A percentile compares a stretch with the other conserved stretches of the same genome.
These are phyloP conservation scores for Sugiyamaella xylanicola DNA, from an alignment of 1,139 yeast genomes.

Conservation along the genomic window DNA sequence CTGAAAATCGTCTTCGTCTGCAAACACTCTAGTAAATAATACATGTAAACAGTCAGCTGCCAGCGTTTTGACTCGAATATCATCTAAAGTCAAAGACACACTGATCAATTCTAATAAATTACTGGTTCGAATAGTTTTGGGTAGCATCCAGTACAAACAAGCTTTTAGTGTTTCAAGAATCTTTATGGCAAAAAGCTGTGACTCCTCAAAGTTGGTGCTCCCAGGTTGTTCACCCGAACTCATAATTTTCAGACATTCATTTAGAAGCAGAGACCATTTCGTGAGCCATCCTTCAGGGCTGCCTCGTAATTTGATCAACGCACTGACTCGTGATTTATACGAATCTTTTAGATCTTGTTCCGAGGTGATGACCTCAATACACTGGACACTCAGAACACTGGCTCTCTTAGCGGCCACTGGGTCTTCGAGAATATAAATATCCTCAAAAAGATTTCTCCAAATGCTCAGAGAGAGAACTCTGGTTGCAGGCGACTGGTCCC, in stretches of 20 bases:
- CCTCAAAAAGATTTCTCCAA: constrained; percentile 86
- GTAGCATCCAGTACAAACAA: constrained; percentile 88
- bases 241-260: constrained; percentile 44
- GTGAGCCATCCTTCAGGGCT: constrained; percentile 84
- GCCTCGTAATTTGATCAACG: constrained; percentile 44
- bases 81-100: constrained; percentile 59
- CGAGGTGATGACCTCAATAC: constrained; percentile 82
- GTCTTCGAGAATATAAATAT: constrained; percentile 88
- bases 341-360: constrained; percentile 58
- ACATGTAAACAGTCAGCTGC: constrained; percentile 92
- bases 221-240: constrained; percentile 34
- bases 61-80: constrained; percentile 69
- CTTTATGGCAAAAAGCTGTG: constrained; percentile 57
- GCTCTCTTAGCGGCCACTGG: constrained; percentile 83
- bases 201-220: constrained; percentile 32
- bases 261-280: constrained; percentile 68
- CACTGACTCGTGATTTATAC: constrained; percentile 67
- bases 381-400: constrained; percentile 73
- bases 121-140: constrained; percentile 67
- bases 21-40: constrained; percentile 78
- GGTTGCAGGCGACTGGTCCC: constrained; percentile 63
- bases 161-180: constrained; percentile 83
- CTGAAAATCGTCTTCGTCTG: constrained; percentile 70
- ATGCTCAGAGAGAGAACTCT: constrained; percentile 79
- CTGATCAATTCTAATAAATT: constrained; percentile 68